Percentiles rank a stretch among this genome's conserved stretches.
phyloP scores from a whole-genome alignment of 2,329 filamentous ascomycete genomes.

The Ophiostoma novo-ulmi region DNA sequence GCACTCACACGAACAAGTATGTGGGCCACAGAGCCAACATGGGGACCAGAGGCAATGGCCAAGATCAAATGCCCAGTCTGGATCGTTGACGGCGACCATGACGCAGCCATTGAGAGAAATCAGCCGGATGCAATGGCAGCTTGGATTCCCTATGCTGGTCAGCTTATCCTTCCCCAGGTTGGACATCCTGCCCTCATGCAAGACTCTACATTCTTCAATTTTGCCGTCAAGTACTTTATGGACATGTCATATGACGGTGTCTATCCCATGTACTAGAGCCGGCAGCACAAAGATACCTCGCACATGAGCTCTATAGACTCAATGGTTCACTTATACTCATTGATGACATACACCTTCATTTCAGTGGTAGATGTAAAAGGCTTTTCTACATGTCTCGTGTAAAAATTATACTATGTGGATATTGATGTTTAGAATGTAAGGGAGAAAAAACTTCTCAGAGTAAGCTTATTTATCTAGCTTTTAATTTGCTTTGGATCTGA shows the following conservation, averaged over 20 bases:
- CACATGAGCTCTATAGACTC: neutral
- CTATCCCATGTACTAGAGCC: conserved; percentile 11
- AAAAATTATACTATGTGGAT: neutral
- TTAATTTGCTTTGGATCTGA: neutral
- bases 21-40: conserved; percentile 14
- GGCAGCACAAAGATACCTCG: neutral
- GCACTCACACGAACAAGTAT: conserved; percentile 13
- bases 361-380: neutral
- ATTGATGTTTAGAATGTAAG: neutral
- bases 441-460: neutral
- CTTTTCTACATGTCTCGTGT: neutral
- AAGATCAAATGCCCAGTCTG: conserved; percentile 13
- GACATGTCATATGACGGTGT: conserved; percentile 15
- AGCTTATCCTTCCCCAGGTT: conserved; percentile 12
- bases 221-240: conserved; percentile 17
- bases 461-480: conserved; percentile 2
- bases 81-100: conserved; percentile 16
- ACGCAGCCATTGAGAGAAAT: conserved; percentile 8
- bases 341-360: neutral
- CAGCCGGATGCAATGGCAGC: conserved; percentile 14
- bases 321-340: neutral
- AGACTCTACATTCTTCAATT: conserved; percentile 3
- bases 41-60: conserved; percentile 14
- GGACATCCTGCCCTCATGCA: conserved; percentile 11
- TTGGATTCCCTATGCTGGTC: conserved; percentile 14